phyloP scores from a whole-genome alignment of 2,329 filamentous ascomycete genomes.

The Botrytis medusae region DNA sequence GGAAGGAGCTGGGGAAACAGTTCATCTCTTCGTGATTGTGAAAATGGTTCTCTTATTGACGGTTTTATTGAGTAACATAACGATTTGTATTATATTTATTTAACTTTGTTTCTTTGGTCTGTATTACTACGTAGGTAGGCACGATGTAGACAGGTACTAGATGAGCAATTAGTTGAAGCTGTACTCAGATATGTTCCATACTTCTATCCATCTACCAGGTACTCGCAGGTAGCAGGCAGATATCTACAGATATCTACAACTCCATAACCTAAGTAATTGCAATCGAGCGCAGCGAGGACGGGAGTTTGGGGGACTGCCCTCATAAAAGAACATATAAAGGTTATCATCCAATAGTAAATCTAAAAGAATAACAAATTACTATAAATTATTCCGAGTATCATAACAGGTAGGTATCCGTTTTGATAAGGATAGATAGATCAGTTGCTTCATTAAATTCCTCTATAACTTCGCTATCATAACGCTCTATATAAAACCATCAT shows the following conservation, averaged over 20 bases:
- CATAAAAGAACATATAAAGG: background rate
- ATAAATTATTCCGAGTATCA: background rate
- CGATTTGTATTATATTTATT: background rate
- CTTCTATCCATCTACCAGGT: background rate
- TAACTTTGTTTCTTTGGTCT: background rate
- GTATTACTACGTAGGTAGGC: background rate
- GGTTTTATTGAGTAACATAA: background rate
- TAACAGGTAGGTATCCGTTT: background rate
- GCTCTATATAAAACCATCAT: background rate
- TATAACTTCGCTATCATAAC: background rate
- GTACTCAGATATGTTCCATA: background rate
- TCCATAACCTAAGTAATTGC: background rate
- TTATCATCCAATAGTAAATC: background rate
- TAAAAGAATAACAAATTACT: background rate
- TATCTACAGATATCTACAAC: background rate
- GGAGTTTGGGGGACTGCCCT: background rate
- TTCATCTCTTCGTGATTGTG: background rate
- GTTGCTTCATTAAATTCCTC: background rate
- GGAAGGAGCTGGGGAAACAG: background rate
- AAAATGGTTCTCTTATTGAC: background rate
- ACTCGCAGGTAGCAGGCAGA: background rate
- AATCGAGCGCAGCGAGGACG: background rate
- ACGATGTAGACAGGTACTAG: background rate
- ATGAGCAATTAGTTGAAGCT: background rate
- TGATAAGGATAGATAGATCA: background rate